Percentiles rank a stretch among this genome's conserved stretches.
phyloP scores from a whole-genome alignment of 2,329 filamentous ascomycete genomes.

The Akanthomyces lecanii region DNA sequence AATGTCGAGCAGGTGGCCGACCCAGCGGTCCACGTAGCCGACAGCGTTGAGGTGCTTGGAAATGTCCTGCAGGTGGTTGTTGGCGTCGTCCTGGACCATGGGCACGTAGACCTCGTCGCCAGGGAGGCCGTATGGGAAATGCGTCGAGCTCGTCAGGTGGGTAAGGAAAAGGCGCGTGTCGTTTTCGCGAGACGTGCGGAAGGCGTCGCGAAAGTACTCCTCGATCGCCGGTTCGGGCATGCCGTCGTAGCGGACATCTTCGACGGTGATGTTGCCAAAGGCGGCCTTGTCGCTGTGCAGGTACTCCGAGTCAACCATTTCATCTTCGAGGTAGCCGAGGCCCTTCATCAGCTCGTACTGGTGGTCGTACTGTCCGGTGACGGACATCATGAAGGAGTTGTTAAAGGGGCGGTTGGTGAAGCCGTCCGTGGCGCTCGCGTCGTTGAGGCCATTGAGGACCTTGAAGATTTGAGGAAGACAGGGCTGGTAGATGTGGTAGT shows the following conservation, averaged over 20 bases:
- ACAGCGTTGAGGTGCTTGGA: conserved; percentile 33
- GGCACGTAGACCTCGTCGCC: conserved; percentile 26
- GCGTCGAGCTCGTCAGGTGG: conserved; percentile 34
- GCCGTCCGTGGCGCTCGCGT: conserved; percentile 18
- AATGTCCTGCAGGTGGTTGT: conserved; percentile 28
- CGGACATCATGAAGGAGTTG: conserved; percentile 31
- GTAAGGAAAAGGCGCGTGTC: conserved; percentile 32
- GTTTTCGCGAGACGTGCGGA: conserved; percentile 26
- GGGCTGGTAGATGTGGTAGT: conserved; percentile 40
- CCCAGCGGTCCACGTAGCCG: conserved; percentile 31
- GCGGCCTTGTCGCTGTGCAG: conserved; percentile 27
- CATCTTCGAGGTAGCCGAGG: conserved; percentile 28
- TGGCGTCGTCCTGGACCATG: conserved; percentile 19
- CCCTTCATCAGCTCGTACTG: conserved; percentile 28
- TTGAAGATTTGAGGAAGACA: conserved; percentile 39
- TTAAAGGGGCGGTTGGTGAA: conserved; percentile 29
- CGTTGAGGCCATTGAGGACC: conserved; percentile 26
- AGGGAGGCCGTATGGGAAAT: conserved; percentile 31
- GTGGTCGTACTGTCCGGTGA: conserved; percentile 32
- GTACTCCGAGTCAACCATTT: conserved; percentile 28
- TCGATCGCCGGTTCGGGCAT: conserved; percentile 30
- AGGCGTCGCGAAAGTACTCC: conserved; percentile 32
- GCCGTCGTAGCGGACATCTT: conserved; percentile 33
- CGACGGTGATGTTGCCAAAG: conserved; percentile 26
- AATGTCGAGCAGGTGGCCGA: conserved; percentile 28